Conservation (phyloP, 192 early-diverging fungal genomes). For the Anaeromyces robustus region DNA sequence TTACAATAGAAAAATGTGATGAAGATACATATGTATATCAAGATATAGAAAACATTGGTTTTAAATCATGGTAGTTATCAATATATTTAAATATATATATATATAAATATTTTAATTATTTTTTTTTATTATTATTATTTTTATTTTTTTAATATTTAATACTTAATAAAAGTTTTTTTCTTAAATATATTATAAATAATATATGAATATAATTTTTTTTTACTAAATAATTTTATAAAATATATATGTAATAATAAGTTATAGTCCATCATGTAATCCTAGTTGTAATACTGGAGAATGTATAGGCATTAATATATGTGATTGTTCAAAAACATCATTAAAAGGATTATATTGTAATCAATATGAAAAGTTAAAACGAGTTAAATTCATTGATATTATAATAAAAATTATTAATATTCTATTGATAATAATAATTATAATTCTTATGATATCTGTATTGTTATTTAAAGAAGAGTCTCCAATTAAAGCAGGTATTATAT, state of each 20-base stretch:
- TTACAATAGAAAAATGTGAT: neutral
- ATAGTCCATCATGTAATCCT: neutral
- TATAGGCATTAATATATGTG: neutral
- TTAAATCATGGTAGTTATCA: neutral
- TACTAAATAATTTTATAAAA: too few relatives aligned
- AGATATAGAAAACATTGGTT: neutral
- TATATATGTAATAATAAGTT: too few relatives aligned
- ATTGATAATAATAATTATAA: neutral
- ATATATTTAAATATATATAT: neutral
- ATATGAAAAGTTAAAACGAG: neutral
- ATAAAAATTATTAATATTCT: neutral
- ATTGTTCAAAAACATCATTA: neutral
- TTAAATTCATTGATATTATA: neutral
- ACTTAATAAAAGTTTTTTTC: too few relatives aligned
- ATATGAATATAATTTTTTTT: too few relatives aligned
- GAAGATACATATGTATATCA: neutral
- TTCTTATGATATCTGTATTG: neutral
- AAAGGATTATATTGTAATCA: neutral
- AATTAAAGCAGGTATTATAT: neutral
- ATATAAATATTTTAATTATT: too few relatives aligned
- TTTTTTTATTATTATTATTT: too few relatives aligned
- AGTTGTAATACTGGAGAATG: neutral
- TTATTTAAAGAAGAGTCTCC: neutral
- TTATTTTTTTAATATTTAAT: too few relatives aligned
- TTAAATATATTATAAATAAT: too few relatives aligned